These are phyloP conservation scores for Cynara cardunculus DNA, from an alignment of 129 eudicot genomes.

Conservation along the genomic window DNA sequence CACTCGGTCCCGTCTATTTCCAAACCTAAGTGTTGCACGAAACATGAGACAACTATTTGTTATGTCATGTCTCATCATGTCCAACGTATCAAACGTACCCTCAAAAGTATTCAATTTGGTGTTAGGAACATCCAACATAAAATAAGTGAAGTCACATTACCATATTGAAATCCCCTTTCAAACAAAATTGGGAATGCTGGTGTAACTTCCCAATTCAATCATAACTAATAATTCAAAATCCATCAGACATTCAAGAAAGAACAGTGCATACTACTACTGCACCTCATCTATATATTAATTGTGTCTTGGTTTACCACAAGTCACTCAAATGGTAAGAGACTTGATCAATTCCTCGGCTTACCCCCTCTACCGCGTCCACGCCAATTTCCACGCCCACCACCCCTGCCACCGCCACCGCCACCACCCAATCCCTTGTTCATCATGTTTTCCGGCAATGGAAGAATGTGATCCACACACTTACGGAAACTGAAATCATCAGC, in stretches of 20 bases:
- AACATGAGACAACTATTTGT: no score
- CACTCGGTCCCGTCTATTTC: no score
- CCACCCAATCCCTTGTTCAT: constrained; percentile 71
- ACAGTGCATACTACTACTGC: neutral
- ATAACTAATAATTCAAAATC: constrained; percentile 11
- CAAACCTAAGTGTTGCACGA: no score
- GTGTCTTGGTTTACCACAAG: neutral
- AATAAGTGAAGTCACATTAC: neutral
- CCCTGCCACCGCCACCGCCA: constrained; percentile 39
- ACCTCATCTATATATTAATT: constrained; percentile 1
- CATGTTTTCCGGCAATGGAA: constrained; percentile 94
- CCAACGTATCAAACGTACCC: no score
- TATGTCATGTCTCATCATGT: no score
- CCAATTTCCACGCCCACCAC: constrained; percentile 64
- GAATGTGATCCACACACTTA: constrained; percentile 93
- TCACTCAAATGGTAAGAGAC: neutral
- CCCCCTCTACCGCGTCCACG: constrained; percentile 53
- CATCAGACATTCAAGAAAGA: neutral
- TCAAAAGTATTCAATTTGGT: no score
- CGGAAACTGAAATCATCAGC: constrained; percentile 95
- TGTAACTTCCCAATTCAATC: neutral
- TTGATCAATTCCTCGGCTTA: constrained; percentile 44
- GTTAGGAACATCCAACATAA: neutral
- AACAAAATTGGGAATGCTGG: neutral
- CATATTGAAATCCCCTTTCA: no score